Evolutionary conservation across 1,284 basidiomycete genomes (phyloP), one percentile per base, ranked within the genome.

Genomic region (Cryptococcus maquisensis): DNA sequence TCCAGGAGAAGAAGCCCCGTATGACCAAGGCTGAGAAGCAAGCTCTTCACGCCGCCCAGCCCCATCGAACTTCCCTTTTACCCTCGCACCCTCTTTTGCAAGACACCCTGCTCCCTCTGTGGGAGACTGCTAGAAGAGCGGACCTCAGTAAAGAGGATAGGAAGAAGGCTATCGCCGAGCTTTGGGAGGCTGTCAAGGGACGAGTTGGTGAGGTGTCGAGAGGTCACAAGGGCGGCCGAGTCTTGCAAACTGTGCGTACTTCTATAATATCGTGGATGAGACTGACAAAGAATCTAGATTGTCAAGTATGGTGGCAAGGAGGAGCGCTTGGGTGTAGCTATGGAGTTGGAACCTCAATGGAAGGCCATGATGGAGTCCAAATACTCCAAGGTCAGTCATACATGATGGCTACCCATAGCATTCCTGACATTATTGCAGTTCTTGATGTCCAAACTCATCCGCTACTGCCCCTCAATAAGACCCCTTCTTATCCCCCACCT

Each of bases 191-290:
- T 44, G 83, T 90, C 24, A 82, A 86, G 23, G 89, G 89, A 8
- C 83, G 85, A 56, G 84, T 92, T 13, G 85, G 84, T 57, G 90
- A 91, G 46, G 85, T 93, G 47, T 86, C 88, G 7, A 82, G 90
- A 68, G 93, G 92, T 72, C 90, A 94, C 69, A 90, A 93, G 73
- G 90, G 89, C 8, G 90, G 88, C 61, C 80, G 90, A 56, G 88
- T 92, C 50, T 82, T 93, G 23, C 90, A 93, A 74, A 91, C 88
- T 0, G 81, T 80, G 47, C 16, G 42, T 28, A 23, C 32, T 8
- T 18, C 6, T n/a, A 4, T 15, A 23, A 35, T 32, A 47, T 18
- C 20, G 37, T 16, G 16, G n/a, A 26, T 3, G 16, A 41, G n/a
- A 41, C 54, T 57, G 38, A 63, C 26, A 40, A 16, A 15, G 9